Conservation (phyloP, 2,329 filamentous ascomycete species). For the Sporothrix pallida region DNA sequence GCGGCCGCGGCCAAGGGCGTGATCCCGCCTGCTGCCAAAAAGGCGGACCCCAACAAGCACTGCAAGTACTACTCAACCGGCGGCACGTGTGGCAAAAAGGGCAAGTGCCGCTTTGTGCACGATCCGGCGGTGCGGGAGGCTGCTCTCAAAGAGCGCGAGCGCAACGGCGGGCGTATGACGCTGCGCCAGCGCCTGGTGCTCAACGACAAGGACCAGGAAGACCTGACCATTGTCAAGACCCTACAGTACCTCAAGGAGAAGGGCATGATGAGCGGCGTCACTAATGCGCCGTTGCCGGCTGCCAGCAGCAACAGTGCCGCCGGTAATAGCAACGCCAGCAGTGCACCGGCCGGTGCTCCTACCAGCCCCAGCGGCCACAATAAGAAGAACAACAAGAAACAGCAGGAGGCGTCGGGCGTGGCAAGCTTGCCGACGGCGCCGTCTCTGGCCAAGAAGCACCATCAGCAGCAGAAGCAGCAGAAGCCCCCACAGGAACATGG, state of each 20-base stretch:
- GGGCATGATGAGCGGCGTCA: conserved; percentile 54
- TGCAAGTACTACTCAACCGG: conserved; percentile 75
- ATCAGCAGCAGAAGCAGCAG: neutral
- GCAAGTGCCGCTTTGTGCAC: conserved; percentile 76
- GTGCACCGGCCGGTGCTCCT: neutral
- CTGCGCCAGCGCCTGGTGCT: conserved; percentile 68
- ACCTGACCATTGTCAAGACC: conserved; percentile 68
- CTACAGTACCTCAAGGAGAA: conserved; percentile 69
- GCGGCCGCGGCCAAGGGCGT: conserved; percentile 30
- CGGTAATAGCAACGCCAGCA: neutral
- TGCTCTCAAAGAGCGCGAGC: conserved; percentile 66
- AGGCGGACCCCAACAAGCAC: conserved; percentile 67
- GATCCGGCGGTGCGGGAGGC: conserved; percentile 67
- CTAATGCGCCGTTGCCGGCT: neutral
- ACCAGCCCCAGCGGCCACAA: neutral
- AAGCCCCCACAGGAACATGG: neutral
- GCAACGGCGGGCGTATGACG: conserved; percentile 69
- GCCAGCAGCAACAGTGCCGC: neutral
- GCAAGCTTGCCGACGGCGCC: conserved; percentile 36
- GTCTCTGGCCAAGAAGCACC: conserved; percentile 39
- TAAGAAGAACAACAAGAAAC: neutral
- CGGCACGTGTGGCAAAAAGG: conserved; percentile 72
- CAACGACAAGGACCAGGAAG: conserved; percentile 72
- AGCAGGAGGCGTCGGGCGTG: conserved; percentile 23
- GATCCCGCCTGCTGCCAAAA: conserved; percentile 55